Base-by-base conservation (phyloP, 768 basidiomycete genomes). In the Psilocybe subaeruginosa region DNA sequence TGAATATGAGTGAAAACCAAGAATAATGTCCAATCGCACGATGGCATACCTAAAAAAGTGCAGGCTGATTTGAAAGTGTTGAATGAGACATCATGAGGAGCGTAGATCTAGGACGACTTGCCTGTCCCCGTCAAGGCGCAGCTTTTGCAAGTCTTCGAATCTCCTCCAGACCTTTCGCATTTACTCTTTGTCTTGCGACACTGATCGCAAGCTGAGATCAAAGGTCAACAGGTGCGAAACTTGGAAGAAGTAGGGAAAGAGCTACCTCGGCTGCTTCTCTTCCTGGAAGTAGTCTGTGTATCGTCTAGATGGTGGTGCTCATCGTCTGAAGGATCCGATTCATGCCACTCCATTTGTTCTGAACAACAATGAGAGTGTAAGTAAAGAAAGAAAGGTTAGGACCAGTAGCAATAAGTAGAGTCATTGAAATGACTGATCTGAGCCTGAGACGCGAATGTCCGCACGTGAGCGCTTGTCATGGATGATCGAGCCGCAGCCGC, bases 161-260 rank as follows among this genome's bases (percentile, higher is more conserved):
- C 81, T 4, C 78, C 78, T 3, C 67, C 67, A 33, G 67, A 77
- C 50, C 85, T 83, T 69, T 93, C 91, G 70, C 93, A 94, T 72
- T 93, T 93, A 78, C 89, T 90, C 76, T 93, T 95, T 6, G 90
- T 90, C 77, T 92, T 94, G 52, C 92, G 82, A 67, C 92, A 95
- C 66, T 93, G 89, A 77, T 94, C 92, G 67, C 92, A 95, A 33
- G 92, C 92, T 92, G 63, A 33, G 60, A 56, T 27, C 31, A 54
- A 61, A 57, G 59, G 62, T 60, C 56, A 56, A 55, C 68, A 55
- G 56, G 59, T 57, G 46, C 43, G 59, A 30, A 55, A 47, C 11
- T 39, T 29, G 41, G n/a, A 64, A 59, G 47, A 23, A 52, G 52
- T 11, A n/a, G 17, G 27, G 43, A 51, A 31, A 14, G 31, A 60